Evolutionary conservation across 179 eudicot species (phyloP).

Genomic region (Beta corolliflora): DNA sequence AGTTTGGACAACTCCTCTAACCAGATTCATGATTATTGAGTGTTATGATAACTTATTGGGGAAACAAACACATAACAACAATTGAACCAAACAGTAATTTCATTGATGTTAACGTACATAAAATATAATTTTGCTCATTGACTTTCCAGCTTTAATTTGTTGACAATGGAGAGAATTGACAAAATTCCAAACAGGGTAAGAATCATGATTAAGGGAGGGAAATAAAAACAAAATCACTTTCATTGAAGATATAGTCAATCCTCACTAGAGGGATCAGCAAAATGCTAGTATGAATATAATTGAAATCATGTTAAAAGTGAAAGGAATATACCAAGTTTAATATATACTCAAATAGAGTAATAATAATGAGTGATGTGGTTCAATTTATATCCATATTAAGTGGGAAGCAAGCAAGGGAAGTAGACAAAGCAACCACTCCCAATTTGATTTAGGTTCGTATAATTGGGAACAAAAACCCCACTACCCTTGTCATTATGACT

Average conservation of each 20-base stretch:
- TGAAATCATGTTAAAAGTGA: neutral
- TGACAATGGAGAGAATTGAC: neutral
- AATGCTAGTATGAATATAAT: constrained; percentile 1
- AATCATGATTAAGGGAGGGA: neutral
- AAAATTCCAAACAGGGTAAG: neutral
- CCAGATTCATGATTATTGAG: too few relatives aligned
- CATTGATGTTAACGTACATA: neutral
- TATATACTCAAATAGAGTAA: neutral
- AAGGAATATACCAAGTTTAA: constrained; percentile 10
- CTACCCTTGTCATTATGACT: neutral
- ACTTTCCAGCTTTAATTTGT: neutral
- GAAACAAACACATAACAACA: too few relatives aligned
- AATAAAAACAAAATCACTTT: neutral
- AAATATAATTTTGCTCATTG: neutral
- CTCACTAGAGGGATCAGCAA: neutral
- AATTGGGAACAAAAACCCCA: constrained; percentile 17
- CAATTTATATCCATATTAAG: constrained; percentile 15
- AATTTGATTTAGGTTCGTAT: constrained; percentile 9
- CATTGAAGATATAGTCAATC: neutral
- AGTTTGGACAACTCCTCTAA: too few relatives aligned
- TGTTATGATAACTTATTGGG: too few relatives aligned
- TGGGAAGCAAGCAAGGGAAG: constrained; percentile 17
- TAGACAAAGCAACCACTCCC: neutral
- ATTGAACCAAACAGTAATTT: too few relatives aligned
- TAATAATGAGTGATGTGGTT: constrained; percentile 6